A percentile compares a stretch with the other conserved stretches of the same genome.
These are phyloP conservation scores for Fomitopsis pulvina DNA, from an alignment of 768 basidiomycete species.

Conservation along the genomic window DNA sequence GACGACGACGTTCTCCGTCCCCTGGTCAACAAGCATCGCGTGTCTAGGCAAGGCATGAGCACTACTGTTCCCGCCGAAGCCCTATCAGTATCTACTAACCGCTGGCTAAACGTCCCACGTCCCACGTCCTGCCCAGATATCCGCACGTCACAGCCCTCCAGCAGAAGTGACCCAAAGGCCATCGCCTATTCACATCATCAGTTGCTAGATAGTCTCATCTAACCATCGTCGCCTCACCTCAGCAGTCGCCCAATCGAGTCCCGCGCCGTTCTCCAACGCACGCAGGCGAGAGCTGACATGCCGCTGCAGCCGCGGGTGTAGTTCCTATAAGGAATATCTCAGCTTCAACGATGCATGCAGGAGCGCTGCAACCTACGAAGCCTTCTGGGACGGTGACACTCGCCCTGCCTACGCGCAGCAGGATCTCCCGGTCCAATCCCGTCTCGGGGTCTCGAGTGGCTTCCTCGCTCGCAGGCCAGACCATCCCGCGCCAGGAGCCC, in stretches of 20 bases:
- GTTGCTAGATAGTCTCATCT: background rate
- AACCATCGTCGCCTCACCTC: constrained; percentile 48
- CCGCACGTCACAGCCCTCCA: constrained; percentile 75
- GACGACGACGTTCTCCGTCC: constrained; percentile 70
- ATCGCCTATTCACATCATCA: constrained; percentile 46
- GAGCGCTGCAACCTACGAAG: constrained; percentile 48
- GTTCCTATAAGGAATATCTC: constrained; percentile 41
- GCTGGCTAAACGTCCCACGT: constrained; percentile 82
- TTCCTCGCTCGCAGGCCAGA: constrained; percentile 52
- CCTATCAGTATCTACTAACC: constrained; percentile 28
- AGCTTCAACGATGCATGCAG: background rate
- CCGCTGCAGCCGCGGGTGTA: constrained; percentile 71
- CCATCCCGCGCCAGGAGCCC: constrained; percentile 57
- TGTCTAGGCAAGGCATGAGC: constrained; percentile 37
- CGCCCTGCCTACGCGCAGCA: constrained; percentile 56
- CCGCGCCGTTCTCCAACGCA: constrained; percentile 59
- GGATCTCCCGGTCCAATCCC: constrained; percentile 46
- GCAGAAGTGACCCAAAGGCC: constrained; percentile 83
- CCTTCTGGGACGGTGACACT: constrained; percentile 54
- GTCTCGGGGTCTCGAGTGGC: constrained; percentile 58
- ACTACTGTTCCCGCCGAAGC: background rate
- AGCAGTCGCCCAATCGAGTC: constrained; percentile 85
- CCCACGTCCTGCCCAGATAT: constrained; percentile 95
- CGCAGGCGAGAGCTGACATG: constrained; percentile 76
- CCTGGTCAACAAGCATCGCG: constrained; percentile 89